Conservation (phyloP, 208 protist genomes). For the Trypanosoma avium region DNA sequence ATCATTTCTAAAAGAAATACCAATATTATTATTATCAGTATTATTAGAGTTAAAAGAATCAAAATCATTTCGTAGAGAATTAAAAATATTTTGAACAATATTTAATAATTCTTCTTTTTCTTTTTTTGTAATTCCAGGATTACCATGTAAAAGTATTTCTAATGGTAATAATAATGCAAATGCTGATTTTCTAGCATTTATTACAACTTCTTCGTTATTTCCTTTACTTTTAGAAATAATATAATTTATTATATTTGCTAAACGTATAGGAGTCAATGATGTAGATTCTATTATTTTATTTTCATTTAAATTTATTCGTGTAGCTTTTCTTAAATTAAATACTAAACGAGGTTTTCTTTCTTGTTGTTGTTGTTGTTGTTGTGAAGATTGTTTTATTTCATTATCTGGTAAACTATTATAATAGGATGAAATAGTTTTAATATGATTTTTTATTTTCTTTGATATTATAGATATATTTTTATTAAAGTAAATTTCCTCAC, state of each 20-base stretch:
- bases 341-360: constrained; percentile 3
- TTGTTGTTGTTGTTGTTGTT: background rate
- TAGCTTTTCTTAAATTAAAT: constrained; percentile 2
- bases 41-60: background rate
- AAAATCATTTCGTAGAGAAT: background rate
- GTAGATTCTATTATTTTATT: background rate
- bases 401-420: background rate
- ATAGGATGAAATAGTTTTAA: constrained; percentile 1
- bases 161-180: constrained; percentile 16
- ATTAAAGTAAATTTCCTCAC: background rate
- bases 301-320: background rate
- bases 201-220: background rate
- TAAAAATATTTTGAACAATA: background rate
- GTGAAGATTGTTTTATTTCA: background rate
- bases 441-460: background rate
- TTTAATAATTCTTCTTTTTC: background rate
- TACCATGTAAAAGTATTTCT: constrained; percentile 4
- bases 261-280: background rate
- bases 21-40: background rate
- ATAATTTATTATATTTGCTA: constrained; percentile 6
- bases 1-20: no score
- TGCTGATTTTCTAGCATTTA: constrained; percentile 3
- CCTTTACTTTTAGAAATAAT: background rate
- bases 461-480: background rate
- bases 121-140: background rate